These are phyloP conservation scores for Lentinula edodes DNA, from an alignment of 768 basidiomycete genomes.

Conservation along the genomic window DNA sequence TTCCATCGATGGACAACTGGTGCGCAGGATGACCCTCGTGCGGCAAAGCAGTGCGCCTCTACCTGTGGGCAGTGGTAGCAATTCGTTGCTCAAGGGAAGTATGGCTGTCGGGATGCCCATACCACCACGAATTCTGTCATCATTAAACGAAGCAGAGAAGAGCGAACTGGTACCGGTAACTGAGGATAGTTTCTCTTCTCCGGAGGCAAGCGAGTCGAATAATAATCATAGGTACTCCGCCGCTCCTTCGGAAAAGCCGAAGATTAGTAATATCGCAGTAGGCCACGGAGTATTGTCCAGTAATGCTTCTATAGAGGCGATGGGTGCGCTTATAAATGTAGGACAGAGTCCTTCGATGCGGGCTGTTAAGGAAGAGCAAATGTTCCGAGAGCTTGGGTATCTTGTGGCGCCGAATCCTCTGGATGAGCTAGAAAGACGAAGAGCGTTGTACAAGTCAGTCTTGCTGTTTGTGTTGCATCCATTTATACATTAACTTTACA, in stretches of 20 bases:
- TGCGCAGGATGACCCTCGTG: constrained; percentile 34
- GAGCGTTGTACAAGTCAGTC: constrained; percentile 79
- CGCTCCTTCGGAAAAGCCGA: not conserved
- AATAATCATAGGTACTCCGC: not conserved
- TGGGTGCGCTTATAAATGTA: not conserved
- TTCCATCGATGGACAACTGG: constrained; percentile 14
- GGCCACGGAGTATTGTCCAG: not conserved
- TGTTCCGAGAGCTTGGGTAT: constrained; percentile 60
- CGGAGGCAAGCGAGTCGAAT: not conserved
- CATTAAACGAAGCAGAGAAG: constrained; percentile 4
- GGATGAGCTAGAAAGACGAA: constrained; percentile 74
- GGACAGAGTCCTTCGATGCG: constrained; percentile 26
- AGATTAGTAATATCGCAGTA: not conserved
- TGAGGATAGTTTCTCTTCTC: too few relatives aligned
- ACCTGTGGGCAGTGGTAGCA: constrained; percentile 18
- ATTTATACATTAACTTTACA: not conserved
- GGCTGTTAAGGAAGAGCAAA: constrained; percentile 61
- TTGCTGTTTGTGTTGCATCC: not conserved
- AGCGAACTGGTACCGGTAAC: not conserved
- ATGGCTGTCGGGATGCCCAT: not conserved
- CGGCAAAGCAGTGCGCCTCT: constrained; percentile 46
- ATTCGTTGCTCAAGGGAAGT: not conserved
- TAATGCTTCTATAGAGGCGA: not conserved
- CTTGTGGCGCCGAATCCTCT: constrained; percentile 80
- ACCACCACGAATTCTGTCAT: not conserved